Evolutionary conservation across 2,329 filamentous ascomycete species (phyloP).

Genomic region (Berkeleyomyces rouxiae): DNA sequence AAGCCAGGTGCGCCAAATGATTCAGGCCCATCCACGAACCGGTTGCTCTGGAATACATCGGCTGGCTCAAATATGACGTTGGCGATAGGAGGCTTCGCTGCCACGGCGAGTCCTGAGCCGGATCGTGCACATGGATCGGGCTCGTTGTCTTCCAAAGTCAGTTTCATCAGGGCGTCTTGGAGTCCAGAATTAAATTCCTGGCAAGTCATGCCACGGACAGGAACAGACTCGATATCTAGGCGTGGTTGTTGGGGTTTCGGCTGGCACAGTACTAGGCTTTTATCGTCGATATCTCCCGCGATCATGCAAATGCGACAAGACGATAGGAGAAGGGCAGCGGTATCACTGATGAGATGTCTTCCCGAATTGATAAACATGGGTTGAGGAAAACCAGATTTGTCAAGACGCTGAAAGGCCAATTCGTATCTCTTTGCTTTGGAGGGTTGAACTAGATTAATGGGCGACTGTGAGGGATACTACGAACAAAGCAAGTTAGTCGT

Average conservation of each 20-base stretch:
- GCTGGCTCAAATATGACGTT: neutral
- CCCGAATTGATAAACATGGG: neutral
- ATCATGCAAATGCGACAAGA: neutral
- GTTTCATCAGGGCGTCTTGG: neutral
- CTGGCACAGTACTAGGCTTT: neutral
- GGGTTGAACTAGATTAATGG: neutral
- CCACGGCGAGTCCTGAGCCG: neutral
- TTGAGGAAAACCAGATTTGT: neutral
- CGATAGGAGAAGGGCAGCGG: neutral
- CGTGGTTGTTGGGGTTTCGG: neutral
- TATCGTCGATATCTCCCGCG: neutral
- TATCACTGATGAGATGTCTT: neutral
- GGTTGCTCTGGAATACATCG: neutral
- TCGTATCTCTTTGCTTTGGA: neutral
- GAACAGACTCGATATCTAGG: neutral
- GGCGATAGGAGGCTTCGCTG: neutral
- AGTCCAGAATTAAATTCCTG: neutral
- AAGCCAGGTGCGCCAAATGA: neutral
- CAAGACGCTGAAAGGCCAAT: neutral
- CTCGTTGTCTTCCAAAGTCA: neutral
- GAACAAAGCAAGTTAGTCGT: neutral
- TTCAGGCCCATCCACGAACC: neutral
- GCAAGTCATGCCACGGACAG: neutral
- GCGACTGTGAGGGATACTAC: neutral
- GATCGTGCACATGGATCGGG: too few species aligned